Evolutionary conservation across 257 asterid species (phyloP), one percentile per base, ranked within the genome.

Genomic region (Cinchona pubescens): DNA sequence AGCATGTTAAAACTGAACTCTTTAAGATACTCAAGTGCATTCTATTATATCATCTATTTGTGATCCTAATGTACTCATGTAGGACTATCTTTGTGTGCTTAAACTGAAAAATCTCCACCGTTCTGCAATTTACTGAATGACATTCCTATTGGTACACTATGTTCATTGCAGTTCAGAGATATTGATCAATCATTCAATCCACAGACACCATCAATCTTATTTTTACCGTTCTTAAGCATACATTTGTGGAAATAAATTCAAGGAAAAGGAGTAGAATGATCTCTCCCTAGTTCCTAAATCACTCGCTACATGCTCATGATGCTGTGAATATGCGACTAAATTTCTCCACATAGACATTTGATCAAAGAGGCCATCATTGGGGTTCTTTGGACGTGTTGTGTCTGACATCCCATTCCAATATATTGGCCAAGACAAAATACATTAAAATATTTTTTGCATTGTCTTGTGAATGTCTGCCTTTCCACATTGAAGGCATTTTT

Each of bases 281-380:
- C 14, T 23, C 14, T 32, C 19, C 37, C 11, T 6, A 5, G 21
- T 32, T n/a, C 14, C 13, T 11, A 66, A 23, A 18, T 21, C 45
- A 29, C 7, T 67, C 12, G n/a, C 12, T 72, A 48, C 29, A 14
- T 27, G 21, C 5, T 42, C 25, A 67, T 43, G n/a, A 38, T 55
- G 30, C 16, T 29, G 25, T 51, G 13, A 71, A 16, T 15, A n/a
- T 53, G 35, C 23, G 7, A 3, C 11, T 35, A 32, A 37, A 32
- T 14, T n/a, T 5, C 3, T 48, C 38, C 23, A 14, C 46, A 30
- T 27, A 60, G 63, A 7, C 51, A 6, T 7, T 14, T 53, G 67
- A 55, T 65, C 78, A 21, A 61, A 73, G 32, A 59, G 45, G 30
- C 37, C 59, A 40, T 42, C 59, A 40, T 42, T 40, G 42, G 69